Evolutionary conservation across 2,329 filamentous ascomycete genomes (phyloP).

Genomic region (Talaromyces marneffei): DNA sequence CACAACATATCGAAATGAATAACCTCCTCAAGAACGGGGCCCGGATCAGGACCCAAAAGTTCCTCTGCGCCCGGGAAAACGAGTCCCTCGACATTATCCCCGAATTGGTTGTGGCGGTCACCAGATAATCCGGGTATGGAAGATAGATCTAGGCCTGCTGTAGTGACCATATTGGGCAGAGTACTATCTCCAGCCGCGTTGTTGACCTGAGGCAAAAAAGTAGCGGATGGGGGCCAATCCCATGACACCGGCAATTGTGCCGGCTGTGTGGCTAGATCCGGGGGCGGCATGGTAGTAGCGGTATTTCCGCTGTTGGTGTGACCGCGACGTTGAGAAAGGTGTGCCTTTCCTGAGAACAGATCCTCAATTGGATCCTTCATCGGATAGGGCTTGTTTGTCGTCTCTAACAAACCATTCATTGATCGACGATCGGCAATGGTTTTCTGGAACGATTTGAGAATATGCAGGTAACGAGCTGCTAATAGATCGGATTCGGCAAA

Average conservation of each 20-base stretch:
- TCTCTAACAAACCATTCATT: conserved; percentile 1
- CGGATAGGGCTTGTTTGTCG: conserved; percentile 1
- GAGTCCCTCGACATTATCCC: conserved; percentile 16
- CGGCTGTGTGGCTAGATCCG: neutral
- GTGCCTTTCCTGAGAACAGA: conserved; percentile 10
- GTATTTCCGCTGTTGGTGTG: neutral
- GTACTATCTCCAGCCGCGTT: neutral
- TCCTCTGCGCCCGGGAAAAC: conserved; percentile 15
- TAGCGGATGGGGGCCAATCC: conserved; percentile 11
- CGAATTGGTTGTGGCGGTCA: conserved; percentile 1
- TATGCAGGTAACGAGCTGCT: conserved; percentile 46
- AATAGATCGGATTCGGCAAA: conserved; percentile 47
- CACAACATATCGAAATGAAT: conserved; percentile 18
- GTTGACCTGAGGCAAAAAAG: neutral
- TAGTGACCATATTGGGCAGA: neutral
- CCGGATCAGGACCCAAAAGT: conserved; percentile 13
- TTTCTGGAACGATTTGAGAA: conserved; percentile 47
- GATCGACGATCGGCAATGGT: conserved; percentile 14
- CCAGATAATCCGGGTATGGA: neutral
- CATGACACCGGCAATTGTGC: conserved; percentile 11
- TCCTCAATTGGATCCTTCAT: conserved; percentile 16
- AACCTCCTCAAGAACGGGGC: conserved; percentile 14
- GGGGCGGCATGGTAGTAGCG: neutral
- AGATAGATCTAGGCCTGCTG: neutral
- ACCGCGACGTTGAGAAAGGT: neutral